Base-by-base conservation (phyloP, 2,329 filamentous ascomycete species). In the Corynespora cassiicola region DNA sequence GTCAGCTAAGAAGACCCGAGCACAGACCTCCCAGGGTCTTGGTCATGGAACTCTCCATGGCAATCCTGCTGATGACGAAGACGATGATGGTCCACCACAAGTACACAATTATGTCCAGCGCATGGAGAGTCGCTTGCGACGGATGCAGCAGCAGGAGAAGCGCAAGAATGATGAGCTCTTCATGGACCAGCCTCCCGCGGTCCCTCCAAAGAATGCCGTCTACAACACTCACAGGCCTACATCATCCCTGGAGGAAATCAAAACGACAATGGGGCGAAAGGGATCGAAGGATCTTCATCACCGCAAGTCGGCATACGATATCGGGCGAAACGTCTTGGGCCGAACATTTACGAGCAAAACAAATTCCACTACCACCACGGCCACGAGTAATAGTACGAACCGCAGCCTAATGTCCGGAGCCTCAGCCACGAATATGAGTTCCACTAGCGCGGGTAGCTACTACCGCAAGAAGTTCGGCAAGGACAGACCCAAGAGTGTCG, bases 371-470 rank as follows among this genome's bases (percentile, higher is more conserved):
- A 82, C 75, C 18, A 76, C 77, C 2, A 88, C 85, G 6, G 79
- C 79, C 54, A 75, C 75, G 42, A 87, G 82, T 49, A 81, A 79
- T 25, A 88, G 85, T 49, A 96, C 90, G 11, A 84, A 86, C 54
- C 83, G 86, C 55, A 97, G 89, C 58, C 69, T 99, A 27, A 96
- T 96, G 92, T 97, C 92, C 65, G 94, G 92, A 3, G 79, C 82
- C 35, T 97, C 94, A 36, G 94, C 94, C 1, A 85, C 91, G 33
- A 92, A 81, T 9, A 90, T 96, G 69, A 97, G 92, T 66, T 88
- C 90, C 33, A 97, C 94, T 11, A 97, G 94, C 69, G 94, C 94
- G 11, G 94, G 91, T 36, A 97, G 92, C 69, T 82, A 95, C 50
- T 91, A 90, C 19, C 83, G 91, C 45, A 87, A 88, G 59, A 86